Evolutionary conservation across 2,329 filamentous ascomycete species (phyloP), one percentile per base, ranked within the genome.

Genomic region (Aspergillus pseudonomiae): DNA sequence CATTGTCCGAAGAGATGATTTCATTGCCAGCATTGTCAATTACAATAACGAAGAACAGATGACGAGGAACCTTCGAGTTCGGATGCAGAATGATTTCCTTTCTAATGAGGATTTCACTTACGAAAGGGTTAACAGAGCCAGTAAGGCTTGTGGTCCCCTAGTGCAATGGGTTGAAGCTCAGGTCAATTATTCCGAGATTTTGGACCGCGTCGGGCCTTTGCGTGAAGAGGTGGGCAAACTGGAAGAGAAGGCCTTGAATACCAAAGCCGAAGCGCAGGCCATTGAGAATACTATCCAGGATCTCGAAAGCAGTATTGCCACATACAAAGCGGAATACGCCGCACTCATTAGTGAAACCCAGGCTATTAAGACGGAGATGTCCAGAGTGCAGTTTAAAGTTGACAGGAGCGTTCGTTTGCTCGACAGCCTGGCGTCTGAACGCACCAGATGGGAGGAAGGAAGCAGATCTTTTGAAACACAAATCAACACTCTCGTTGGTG

Each of bases 381-480:
- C 89, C 65, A 90, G 93, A 65, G 95, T 99, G 9, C 91, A 99
- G 79, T 97, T 94, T 84, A 99, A 99, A 86, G 95, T 99, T 61
- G 93, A 98, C 77, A 90, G 95, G 75, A 98, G 94, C 82, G 92
- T 97, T 66, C 90, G 93, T 73, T 85, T 99, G 55, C 89, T 99
- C 24, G 94, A 97, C 79, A 97, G 94, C 79, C 83, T 99, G 69
- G 96, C 95, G 10, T 97, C 94, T 5, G 95, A 99, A 81, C 88
- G 94, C 78, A 88, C 86, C 45, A 90, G 95, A 74, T 99, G 95
- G 95, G 95, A 99, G 75, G 92, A 94, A 73, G 94, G 94, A 70
- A 99, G 95, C 86, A 96, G 91, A 81, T 97, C 94, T 0, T 99
- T 99, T 77, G 94, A 98, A 78, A 96, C 94, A 2, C 95, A 99